phyloP scores from a whole-genome alignment of 2,329 filamentous ascomycete genomes.

The Calonectria hongkongensis region DNA sequence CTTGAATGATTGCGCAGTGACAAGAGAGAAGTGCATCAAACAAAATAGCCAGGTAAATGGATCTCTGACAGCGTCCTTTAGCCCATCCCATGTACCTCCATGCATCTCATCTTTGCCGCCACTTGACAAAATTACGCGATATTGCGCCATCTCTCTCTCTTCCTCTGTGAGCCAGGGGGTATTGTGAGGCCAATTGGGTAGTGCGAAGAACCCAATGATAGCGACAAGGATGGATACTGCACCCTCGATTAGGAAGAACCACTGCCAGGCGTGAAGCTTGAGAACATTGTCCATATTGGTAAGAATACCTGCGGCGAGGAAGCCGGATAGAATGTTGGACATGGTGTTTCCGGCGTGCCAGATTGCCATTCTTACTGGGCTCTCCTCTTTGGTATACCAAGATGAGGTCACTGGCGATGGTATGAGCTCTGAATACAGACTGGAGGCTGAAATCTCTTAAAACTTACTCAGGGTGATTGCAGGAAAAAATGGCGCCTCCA shows the following conservation, averaged over 20 bases:
- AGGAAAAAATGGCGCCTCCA: slow-evolving; percentile 3
- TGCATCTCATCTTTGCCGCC: neutral
- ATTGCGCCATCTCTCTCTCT: neutral
- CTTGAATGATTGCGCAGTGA: neutral
- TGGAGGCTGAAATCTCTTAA: neutral
- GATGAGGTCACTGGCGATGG: neutral
- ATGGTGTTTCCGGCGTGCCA: slow-evolving; percentile 3
- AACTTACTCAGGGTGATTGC: neutral
- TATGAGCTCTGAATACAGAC: neutral
- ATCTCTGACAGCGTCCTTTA: neutral
- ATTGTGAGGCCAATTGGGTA: neutral
- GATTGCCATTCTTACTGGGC: neutral
- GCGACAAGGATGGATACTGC: neutral
- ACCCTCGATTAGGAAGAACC: slow-evolving; percentile 4
- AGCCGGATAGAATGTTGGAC: neutral
- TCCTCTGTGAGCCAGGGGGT: neutral
- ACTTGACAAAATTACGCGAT: neutral
- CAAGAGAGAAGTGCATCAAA: neutral
- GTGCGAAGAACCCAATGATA: neutral
- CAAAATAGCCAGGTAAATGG: slow-evolving; percentile 2
- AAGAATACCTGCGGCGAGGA: neutral
- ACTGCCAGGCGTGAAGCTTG: neutral
- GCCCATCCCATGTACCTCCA: neutral
- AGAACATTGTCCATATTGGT: neutral
- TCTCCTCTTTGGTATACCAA: slow-evolving; percentile 9